Evolutionary conservation across 139 green algal genomes (phyloP), one percentile per base, ranked within the genome.

Genomic region (Coelastrella sp.): DNA sequence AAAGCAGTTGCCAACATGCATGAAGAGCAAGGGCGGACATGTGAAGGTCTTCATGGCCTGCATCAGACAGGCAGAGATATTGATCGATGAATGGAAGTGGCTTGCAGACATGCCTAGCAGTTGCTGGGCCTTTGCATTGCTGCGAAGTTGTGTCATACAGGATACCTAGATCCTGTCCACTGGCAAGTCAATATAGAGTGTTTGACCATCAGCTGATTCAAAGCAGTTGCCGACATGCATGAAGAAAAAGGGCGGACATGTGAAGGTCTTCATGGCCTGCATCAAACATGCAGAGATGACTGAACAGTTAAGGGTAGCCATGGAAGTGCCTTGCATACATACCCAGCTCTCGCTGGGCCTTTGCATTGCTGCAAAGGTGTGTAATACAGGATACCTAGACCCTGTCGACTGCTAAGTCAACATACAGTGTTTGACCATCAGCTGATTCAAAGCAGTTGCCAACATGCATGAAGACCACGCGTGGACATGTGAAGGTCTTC

Each of bases 171-270:
- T n/a, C n/a, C n/a, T n/a, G n/a, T n/a, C n/a, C n/a, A n/a, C n/a
- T n/a, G n/a, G n/a, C n/a, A n/a, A n/a, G n/a, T n/a, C n/a, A n/a
- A n/a, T n/a, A n/a, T 82, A 59, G n/a, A 89, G 58, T 59, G 20
- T 83, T 47, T 14, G 73, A 54, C 85, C 73, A 32, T 89, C 85
- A 13, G 65, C 71, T 59, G 85, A 89, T n/a, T 96, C 90, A 57
- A 93, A 97, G 10, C 92, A 93, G 76, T 98, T 98, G 75, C 84
- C 91, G 80, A 93, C 95, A 87, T 98, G 96, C 79, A 98, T 97
- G 4, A 88, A 92, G 77, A 97, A 98, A 80, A 96, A 97, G 19
- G 93, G 90, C 86, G 80, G 79, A 17, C 66, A 79, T 66, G 56
- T 81, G 79, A 82, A 77, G 64, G 56, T 86, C 7, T 61, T 65